Conservation (phyloP, 192 early-diverging fungal species). For the Umbelopsis sp. region DNA sequence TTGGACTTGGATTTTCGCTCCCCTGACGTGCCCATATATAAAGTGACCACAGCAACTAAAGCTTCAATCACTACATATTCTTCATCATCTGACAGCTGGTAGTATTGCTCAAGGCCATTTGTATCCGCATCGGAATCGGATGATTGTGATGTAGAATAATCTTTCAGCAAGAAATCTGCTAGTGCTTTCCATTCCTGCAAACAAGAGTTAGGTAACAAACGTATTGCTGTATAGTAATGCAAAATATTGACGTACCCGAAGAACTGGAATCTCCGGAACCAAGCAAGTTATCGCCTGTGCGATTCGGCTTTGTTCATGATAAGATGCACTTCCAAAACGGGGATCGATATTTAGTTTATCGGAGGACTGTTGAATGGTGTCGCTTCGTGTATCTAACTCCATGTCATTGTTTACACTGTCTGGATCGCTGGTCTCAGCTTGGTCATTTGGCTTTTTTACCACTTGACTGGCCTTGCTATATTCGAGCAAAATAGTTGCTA, state of each 20-base stretch:
- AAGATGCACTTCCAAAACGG: not conserved
- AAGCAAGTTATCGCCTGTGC: not conserved
- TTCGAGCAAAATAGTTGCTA: slow-evolving; percentile 47
- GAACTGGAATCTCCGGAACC: not conserved
- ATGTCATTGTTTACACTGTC: not conserved
- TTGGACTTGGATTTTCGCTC: not conserved
- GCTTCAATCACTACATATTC: slow-evolving; percentile 57
- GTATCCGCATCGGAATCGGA: not conserved
- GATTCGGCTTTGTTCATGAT: not conserved
- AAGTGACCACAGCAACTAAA: slow-evolving; percentile 27
- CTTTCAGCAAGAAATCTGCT: slow-evolving; percentile 46
- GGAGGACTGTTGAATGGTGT: not conserved
- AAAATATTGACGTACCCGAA: not conserved
- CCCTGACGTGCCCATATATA: not conserved
- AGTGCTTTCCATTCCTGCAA: slow-evolving; percentile 51
- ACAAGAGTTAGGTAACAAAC: not conserved
- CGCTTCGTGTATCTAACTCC: slow-evolving; percentile 1
- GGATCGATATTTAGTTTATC: not conserved
- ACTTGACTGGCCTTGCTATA: slow-evolving; percentile 25
- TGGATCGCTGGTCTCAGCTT: not conserved
- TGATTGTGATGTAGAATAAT: not conserved
- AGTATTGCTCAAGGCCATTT: slow-evolving; percentile 35
- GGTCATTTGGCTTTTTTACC: not conserved
- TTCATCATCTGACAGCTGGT: slow-evolving; percentile 50
- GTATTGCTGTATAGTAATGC: not conserved